These are phyloP conservation scores for Rhododendron ferrugineum DNA, from an alignment of 148 eudicot species.

Conservation along the genomic window DNA sequence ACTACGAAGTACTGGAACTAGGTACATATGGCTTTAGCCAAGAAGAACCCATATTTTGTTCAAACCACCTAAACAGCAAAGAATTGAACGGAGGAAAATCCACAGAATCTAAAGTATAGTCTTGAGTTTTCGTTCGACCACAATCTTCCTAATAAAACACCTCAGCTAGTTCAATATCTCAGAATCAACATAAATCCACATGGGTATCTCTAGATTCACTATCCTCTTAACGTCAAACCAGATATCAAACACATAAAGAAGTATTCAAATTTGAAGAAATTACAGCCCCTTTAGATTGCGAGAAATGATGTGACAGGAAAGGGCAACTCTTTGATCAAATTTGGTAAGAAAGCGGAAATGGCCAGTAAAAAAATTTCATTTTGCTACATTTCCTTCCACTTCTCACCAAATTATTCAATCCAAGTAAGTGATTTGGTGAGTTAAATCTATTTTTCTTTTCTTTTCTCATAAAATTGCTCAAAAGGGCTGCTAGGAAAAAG, in stretches of 20 bases:
- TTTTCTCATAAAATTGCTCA: not conserved
- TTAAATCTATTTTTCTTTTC: too few relatives aligned
- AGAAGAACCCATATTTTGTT: not conserved
- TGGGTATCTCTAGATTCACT: not conserved
- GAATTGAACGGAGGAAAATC: not conserved
- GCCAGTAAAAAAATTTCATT: not conserved
- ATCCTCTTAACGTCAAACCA: not conserved
- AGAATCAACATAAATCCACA: not conserved
- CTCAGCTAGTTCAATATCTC: not conserved
- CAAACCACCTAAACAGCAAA: not conserved
- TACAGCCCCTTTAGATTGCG: not conserved
- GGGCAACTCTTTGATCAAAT: not conserved
- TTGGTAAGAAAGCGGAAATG: not conserved
- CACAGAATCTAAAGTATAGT: not conserved
- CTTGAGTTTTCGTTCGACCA: not conserved
- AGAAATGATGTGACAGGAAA: not conserved
- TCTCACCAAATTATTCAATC: not conserved
- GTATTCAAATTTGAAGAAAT: not conserved
- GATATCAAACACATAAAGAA: not conserved
- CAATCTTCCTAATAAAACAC: not conserved
- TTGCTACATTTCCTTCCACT: not conserved
- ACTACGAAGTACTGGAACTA: not conserved
- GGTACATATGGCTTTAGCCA: not conserved
- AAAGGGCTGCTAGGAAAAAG: not conserved
- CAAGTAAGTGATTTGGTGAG: not conserved